Conservation (phyloP, 2,329 filamentous ascomycete species). For the Scedosporium dehoogii region DNA sequence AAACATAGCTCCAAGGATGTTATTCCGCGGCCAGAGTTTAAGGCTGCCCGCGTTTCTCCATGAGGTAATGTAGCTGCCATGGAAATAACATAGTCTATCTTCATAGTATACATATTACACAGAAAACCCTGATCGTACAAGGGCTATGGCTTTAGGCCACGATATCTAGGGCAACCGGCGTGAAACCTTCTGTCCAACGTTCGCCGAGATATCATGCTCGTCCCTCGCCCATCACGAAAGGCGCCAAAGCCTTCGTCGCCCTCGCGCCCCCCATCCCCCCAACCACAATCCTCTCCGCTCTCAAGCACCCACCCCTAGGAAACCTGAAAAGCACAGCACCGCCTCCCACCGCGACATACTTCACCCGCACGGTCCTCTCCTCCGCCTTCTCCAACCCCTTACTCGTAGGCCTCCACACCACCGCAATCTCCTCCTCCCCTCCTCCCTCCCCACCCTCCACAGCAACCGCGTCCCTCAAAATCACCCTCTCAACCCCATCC, state of each 20-base stretch:
- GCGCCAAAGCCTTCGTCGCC: neutral
- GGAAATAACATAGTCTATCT: no score
- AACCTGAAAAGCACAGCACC: neutral
- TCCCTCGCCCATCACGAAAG: neutral
- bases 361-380: neutral
- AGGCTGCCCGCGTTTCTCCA: no score
- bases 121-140: no score
- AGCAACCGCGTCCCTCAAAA: conserved; percentile 1
- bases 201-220: no score
- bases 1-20: no score
- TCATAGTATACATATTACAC: no score
- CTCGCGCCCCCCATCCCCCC: neutral
- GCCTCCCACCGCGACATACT: neutral
- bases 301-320: neutral
- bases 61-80: no score
- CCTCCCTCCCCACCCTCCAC: neutral
- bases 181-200: no score
- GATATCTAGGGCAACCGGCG: no score
- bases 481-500: neutral
- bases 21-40: no score
- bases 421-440: neutral
- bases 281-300: neutral
- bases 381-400: neutral
- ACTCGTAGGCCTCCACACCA: neutral
- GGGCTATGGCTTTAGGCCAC: no score